A percentile compares a stretch with the other conserved stretches of the same genome.
Conservation (phyloP, 140 eudicot genomes). For the Senecio squalidus region DNA sequence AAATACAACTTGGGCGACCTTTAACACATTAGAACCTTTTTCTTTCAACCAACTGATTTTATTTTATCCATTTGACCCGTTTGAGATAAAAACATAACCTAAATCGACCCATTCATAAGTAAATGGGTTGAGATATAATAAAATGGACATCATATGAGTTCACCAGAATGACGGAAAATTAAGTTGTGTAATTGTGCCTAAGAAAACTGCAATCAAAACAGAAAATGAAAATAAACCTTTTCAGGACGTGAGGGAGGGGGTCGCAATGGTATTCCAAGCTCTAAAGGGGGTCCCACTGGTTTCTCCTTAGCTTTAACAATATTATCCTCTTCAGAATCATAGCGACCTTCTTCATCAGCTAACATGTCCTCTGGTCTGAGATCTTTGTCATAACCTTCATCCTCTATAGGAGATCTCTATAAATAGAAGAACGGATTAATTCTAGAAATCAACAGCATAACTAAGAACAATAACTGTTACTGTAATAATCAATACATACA, state of each 20-base stretch:
- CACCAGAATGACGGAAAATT: constrained; percentile 4
- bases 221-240: constrained; percentile 47
- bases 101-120: constrained; percentile 5
- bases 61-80: neutral
- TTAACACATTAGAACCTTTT: neutral
- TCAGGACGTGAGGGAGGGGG: constrained; percentile 93
- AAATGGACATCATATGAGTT: neutral
- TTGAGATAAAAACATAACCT: constrained; percentile 1
- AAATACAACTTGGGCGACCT: neutral
- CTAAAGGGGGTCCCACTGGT: constrained; percentile 93
- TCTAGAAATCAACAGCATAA: neutral
- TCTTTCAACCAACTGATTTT: neutral
- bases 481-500: constrained; percentile 34
- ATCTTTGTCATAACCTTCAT: constrained; percentile 67
- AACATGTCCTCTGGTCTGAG: constrained; percentile 87
- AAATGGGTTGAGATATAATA: neutral
- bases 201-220: neutral
- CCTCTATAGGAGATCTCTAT: constrained; percentile 86
- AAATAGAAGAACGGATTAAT: neutral
- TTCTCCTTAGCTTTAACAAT: constrained; percentile 62
- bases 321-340: constrained; percentile 84
- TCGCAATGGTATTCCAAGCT: constrained; percentile 83
- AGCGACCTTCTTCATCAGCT: constrained; percentile 88
- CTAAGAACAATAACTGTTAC: neutral
- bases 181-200: neutral